Percentiles rank a stretch among this genome's conserved stretches.
phyloP scores from a whole-genome alignment of 495 filamentous ascomycete genomes.

The Tirmania nivea region DNA sequence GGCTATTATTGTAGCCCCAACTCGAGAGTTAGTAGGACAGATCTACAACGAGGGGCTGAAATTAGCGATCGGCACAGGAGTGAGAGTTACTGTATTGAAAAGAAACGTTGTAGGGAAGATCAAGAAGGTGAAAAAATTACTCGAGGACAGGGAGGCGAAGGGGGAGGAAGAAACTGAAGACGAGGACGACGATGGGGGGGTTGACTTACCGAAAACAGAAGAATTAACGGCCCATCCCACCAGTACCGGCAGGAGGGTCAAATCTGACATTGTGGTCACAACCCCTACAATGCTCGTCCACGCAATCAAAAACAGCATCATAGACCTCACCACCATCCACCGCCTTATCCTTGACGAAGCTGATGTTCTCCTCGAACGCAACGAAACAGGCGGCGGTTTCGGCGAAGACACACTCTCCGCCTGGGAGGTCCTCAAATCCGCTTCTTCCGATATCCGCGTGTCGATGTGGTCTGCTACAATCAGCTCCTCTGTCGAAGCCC shows the following conservation, averaged over 20 bases:
- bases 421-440: conserved; percentile 46
- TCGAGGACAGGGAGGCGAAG: conserved; percentile 17
- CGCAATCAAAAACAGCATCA: conserved; percentile 35
- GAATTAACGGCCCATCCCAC: conserved; percentile 16
- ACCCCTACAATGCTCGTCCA: conserved; percentile 65
- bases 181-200: conserved; percentile 18
- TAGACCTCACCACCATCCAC: conserved; percentile 37
- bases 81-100: conserved; percentile 63
- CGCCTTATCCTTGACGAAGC: conserved; percentile 78
- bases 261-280: conserved; percentile 68
- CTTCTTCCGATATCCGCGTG: conserved; percentile 40
- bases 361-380: conserved; percentile 74
- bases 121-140: conserved; percentile 22
- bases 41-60: conserved; percentile 86
- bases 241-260: conserved; percentile 21
- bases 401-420: conserved; percentile 71
- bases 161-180: conserved; percentile 16
- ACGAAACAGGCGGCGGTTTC: conserved; percentile 30
- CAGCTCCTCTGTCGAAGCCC: conserved; percentile 70
- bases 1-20: conserved; percentile 68
- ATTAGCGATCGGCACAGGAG: conserved; percentile 49
- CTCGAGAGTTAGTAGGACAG: conserved; percentile 74
- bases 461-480: conserved; percentile 93
- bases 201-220: conserved; percentile 10
- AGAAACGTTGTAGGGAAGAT: conserved; percentile 30